Percentiles rank a stretch among this genome's conserved stretches.
These are phyloP conservation scores for Daphne laureola DNA, from an alignment of 441 rosid genomes.

Conservation along the genomic window DNA sequence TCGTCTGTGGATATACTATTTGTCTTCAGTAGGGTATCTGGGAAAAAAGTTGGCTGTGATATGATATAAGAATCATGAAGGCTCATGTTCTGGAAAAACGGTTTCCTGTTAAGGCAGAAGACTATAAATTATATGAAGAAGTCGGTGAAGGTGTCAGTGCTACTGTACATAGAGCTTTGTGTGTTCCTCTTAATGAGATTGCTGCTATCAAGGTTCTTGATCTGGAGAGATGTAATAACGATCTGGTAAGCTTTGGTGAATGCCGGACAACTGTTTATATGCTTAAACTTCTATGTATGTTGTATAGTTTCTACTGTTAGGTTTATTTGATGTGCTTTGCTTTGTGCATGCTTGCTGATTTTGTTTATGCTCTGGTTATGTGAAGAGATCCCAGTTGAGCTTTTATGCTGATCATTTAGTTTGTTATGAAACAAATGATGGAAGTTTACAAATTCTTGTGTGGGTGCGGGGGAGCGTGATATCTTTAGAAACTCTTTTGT, in stretches of 20 bases:
- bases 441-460: no score
- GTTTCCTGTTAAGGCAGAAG: constrained; percentile 69
- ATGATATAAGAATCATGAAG: constrained; percentile 50
- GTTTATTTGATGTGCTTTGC: no score
- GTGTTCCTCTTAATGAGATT: constrained; percentile 76
- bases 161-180: constrained; percentile 84
- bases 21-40: constrained; percentile 24
- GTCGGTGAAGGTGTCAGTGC: constrained; percentile 99
- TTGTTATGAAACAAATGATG: no score
- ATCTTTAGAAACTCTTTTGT: no score
- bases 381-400: no score
- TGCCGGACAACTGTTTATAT: no score
- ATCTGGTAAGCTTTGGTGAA: constrained; percentile 46
- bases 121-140: constrained; percentile 81
- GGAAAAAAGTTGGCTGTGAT: constrained; percentile 35
- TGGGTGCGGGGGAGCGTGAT: no score
- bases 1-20: constrained; percentile 24
- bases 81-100: constrained; percentile 43
- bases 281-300: no score
- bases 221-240: constrained; percentile 92
- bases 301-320: no score
- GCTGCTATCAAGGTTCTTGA: constrained; percentile 98
- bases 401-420: no score
- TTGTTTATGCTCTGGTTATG: no score
- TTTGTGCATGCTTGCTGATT: no score